A percentile compares a stretch with the other conserved stretches of the same genome.
Evolutionary conservation across 805 yeast genomes (phyloP).

Genomic region (Yarrowia hollandica): DNA sequence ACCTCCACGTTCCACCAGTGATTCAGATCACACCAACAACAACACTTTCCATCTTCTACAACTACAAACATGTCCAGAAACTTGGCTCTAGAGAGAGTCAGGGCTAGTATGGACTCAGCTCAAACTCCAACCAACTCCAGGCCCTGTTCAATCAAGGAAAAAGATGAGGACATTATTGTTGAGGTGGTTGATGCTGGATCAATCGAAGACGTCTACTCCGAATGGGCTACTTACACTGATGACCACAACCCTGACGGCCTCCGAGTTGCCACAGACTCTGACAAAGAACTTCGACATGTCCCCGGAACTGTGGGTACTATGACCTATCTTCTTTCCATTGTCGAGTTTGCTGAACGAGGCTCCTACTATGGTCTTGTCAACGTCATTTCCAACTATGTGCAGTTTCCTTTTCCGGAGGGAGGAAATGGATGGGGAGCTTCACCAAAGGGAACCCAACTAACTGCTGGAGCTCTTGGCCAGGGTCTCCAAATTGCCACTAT

Average conservation of each 20-base stretch:
- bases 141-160: not conserved
- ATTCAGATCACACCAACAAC: not conserved
- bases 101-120: constrained; percentile 1
- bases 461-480: constrained; percentile 54
- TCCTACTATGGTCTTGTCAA: constrained; percentile 53
- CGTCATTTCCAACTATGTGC: constrained; percentile 51
- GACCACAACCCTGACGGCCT: constrained; percentile 18
- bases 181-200: not conserved
- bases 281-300: constrained; percentile 29
- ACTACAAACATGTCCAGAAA: not conserved
- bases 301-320: constrained; percentile 30
- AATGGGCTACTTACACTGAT: constrained; percentile 6
- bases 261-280: constrained; percentile 3
- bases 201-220: constrained; percentile 33
- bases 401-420: constrained; percentile 52
- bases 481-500: constrained; percentile 52
- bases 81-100: constrained; percentile 4
- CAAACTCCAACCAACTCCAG: not conserved
- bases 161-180: not conserved
- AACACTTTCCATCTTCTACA: not conserved
- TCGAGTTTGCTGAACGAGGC: constrained; percentile 58
- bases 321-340: constrained; percentile 36
- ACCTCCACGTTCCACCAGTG: too few relatives aligned
- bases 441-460: constrained; percentile 41
- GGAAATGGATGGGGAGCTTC: constrained; percentile 51